Evolutionary conservation across 371 early-diverging fungal genomes (phyloP), one percentile per base, ranked within the genome.

Genomic region (Mortierella sp.): DNA sequence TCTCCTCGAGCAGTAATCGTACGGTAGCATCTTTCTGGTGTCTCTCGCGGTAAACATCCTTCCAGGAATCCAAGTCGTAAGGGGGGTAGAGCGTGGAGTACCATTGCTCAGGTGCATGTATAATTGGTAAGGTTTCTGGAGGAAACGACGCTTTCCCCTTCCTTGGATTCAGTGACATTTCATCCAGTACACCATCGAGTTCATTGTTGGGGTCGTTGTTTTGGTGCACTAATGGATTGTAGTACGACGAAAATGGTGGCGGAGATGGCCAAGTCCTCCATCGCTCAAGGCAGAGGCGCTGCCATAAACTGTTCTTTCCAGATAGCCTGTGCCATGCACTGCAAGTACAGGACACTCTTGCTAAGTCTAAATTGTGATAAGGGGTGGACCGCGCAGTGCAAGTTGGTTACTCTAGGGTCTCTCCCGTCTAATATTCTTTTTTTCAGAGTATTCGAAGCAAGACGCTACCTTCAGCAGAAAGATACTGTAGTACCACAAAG

Each of bases 211-310:
- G 22, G 3, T 57, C 45, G 18, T n/a, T 59, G 43, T 11, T 22
- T 1, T 47, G 47, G 12, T 39, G 45, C 37, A n/a, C 35, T n/a
- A 54, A 30, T 32, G 30, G 28, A 39, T 65, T 26, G 32, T 73
- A 67, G 35, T 67, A 73, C 1, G 70, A 59, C 11, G 68, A 70
- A 20, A 35, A 64, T 20, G 75, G 62, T 20, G 70, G 30, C 0
- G 76, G 76, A 14, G 73, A 54, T 1, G 83, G 76, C 83, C 83
- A 81, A 3, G 73, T 75, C 28, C 64, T 62, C 83, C 83, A 81
- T 26, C 73, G 72, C 22, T 72, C 70, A 14, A 81, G 69, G 55
- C 83, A 75, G 22, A 81, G 70, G 2, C 62, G 70, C 54, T 72
- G 72, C 83, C 83, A 81, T 4, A 81, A 62, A 47, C 70, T 76